Conservation (phyloP, 202 grass and related monocot species). For the Schoenoplectus tabernaemontani region DNA sequence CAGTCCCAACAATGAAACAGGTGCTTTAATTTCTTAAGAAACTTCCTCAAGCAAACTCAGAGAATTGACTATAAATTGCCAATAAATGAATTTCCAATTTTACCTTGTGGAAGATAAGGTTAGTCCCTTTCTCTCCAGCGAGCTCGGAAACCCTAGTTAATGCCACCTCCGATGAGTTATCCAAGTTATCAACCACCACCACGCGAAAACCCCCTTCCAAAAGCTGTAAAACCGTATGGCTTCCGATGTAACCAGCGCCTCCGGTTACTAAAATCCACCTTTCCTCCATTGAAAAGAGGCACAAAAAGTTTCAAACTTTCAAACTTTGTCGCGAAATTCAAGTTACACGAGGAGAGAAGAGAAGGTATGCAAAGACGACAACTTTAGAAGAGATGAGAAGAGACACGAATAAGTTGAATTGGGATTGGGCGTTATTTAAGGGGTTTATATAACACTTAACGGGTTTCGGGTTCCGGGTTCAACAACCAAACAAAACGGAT, state of each 20-base stretch:
- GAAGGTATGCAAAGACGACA: conserved; percentile 15
- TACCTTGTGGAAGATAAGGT: conserved; percentile 83
- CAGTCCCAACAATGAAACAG: not conserved
- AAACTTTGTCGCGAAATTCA: not conserved
- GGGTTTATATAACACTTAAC: conserved; percentile 19
- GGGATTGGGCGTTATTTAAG: not conserved
- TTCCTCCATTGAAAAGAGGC: conserved; percentile 18
- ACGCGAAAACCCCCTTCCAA: conserved; percentile 64
- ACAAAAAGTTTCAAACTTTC: not conserved
- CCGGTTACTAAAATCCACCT: conserved; percentile 76
- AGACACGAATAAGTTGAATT: conserved; percentile 4
- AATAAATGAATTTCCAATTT: not conserved
- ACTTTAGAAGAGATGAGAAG: conserved; percentile 17
- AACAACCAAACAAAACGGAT: not conserved
- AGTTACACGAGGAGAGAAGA: not conserved
- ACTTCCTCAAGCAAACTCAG: conserved; percentile 13
- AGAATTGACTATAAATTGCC: not conserved
- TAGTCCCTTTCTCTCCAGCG: conserved; percentile 39
- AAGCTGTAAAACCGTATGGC: conserved; percentile 88
- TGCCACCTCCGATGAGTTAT: conserved; percentile 71
- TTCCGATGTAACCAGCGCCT: conserved; percentile 96
- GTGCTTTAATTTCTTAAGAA: not conserved
- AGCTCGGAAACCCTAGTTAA: conserved; percentile 55
- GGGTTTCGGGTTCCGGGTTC: no score
- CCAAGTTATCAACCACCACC: conserved; percentile 77